Percentiles rank a stretch among this genome's conserved stretches.
These are phyloP conservation scores for Noccaea caerulescens DNA, from an alignment of 345 rosid species.

Conservation along the genomic window DNA sequence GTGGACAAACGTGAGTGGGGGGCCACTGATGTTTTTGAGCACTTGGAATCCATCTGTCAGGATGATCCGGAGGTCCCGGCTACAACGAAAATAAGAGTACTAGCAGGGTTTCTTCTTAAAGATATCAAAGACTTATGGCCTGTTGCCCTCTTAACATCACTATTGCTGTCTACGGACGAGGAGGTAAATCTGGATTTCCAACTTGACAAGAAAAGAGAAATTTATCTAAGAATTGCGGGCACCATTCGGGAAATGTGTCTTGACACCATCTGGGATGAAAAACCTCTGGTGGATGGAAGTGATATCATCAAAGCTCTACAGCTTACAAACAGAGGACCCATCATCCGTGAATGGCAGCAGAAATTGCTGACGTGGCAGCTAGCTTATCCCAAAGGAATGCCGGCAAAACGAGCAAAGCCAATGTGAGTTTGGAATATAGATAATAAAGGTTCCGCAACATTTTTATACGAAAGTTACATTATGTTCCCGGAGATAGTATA, in stretches of 20 bases:
- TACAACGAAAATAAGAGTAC: constrained; percentile 55
- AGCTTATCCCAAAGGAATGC: not conserved
- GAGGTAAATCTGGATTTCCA: too few species aligned
- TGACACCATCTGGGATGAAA: too few species aligned
- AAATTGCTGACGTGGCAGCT: not conserved
- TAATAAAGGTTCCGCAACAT: too few species aligned
- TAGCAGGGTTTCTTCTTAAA: constrained; percentile 63
- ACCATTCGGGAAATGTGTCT: constrained; percentile 48
- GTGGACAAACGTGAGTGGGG: constrained; percentile 48
- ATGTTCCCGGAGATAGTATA: too few species aligned
- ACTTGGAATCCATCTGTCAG: not conserved
- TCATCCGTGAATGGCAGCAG: not conserved
- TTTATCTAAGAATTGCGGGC: constrained; percentile 51
- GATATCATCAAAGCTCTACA: too few species aligned
- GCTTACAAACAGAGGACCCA: too few species aligned
- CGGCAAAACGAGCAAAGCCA: too few species aligned
- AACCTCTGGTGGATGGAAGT: too few species aligned
- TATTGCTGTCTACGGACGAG: constrained; percentile 50
- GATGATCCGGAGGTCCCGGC: constrained; percentile 31
- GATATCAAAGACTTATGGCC: constrained; percentile 83
- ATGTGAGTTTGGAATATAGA: too few species aligned
- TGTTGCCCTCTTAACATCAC: constrained; percentile 64
- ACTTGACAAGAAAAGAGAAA: constrained; percentile 47
- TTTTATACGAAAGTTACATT: too few species aligned
- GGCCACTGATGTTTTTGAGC: constrained; percentile 46